A percentile compares a stretch with the other conserved stretches of the same genome.
Evolutionary conservation across 2,329 filamentous ascomycete species (phyloP).

Genomic region (Sporothrix inflata): DNA sequence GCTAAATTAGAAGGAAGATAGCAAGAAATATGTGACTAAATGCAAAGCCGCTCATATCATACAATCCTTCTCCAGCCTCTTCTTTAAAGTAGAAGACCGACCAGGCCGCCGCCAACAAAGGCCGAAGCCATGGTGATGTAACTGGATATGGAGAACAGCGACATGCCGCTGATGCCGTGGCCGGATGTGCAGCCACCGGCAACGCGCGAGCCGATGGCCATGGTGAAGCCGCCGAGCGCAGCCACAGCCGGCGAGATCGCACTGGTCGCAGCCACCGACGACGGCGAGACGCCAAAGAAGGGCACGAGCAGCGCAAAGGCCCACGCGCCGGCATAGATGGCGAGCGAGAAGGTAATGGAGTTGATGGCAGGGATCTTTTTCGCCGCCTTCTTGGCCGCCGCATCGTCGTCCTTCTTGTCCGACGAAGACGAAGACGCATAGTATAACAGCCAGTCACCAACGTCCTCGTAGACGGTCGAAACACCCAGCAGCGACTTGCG

Average conservation of each 20-base stretch:
- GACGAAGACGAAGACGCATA: not conserved
- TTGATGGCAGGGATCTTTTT: constrained; percentile 38
- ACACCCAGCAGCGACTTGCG: constrained; percentile 62
- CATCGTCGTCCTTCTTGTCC: not conserved
- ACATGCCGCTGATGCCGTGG: constrained; percentile 69
- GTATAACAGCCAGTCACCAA: constrained; percentile 56
- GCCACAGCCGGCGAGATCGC: constrained; percentile 46
- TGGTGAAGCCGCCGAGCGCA: constrained; percentile 57
- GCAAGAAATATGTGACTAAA: not conserved
- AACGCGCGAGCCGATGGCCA: constrained; percentile 63
- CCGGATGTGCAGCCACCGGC: constrained; percentile 70
- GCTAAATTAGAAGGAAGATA: not conserved
- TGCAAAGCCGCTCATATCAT: not conserved
- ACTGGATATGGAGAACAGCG: constrained; percentile 64
- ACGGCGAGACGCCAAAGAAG: constrained; percentile 21
- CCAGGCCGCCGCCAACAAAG: constrained; percentile 54
- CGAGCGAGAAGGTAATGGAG: constrained; percentile 31
- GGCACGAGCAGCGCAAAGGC: constrained; percentile 21
- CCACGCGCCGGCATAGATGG: constrained; percentile 42
- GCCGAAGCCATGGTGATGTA: constrained; percentile 62
- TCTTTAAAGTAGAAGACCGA: constrained; percentile 22
- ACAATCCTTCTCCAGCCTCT: not conserved
- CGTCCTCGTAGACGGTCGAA: constrained; percentile 64
- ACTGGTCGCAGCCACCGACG: constrained; percentile 34
- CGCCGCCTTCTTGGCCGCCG: not conserved